phyloP scores from a whole-genome alignment of 2,329 filamentous ascomycete genomes.

The Aspergillus novoparasiticus region DNA sequence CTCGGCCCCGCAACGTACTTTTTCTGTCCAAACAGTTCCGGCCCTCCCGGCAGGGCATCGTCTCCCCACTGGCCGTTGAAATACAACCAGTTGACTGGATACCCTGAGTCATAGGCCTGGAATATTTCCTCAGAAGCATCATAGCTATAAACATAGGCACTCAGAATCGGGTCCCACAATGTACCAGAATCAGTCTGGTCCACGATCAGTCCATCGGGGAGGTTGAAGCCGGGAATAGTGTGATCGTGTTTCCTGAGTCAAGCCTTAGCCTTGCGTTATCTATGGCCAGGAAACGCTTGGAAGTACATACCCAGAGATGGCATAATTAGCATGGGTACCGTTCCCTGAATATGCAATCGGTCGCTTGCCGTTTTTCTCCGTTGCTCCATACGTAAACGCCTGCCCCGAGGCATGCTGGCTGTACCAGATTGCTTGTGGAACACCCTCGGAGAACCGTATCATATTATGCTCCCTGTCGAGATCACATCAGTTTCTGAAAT shows the following conservation, averaged over 20 bases:
- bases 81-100: constrained; percentile 58
- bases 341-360: constrained; percentile 62
- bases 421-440: constrained; percentile 62
- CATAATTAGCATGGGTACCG: constrained; percentile 68
- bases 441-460: constrained; percentile 63
- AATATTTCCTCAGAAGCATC: constrained; percentile 47
- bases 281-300: neutral
- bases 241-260: constrained; percentile 59
- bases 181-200: constrained; percentile 59
- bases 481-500: neutral
- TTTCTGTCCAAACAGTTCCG: constrained; percentile 55
- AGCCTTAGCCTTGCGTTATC: neutral
- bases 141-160: constrained; percentile 60
- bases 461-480: constrained; percentile 63
- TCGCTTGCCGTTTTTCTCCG: constrained; percentile 56
- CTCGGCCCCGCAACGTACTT: constrained; percentile 62
- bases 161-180: constrained; percentile 63
- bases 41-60: constrained; percentile 56
- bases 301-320: constrained; percentile 49
- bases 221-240: constrained; percentile 62
- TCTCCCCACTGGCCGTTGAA: constrained; percentile 67
- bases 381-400: constrained; percentile 61
- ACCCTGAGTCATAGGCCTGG: constrained; percentile 47
- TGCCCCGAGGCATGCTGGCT: constrained; percentile 65
- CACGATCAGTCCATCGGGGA: constrained; percentile 56